Percentiles rank a stretch among this genome's conserved stretches.
These are phyloP conservation scores for Russula emetica DNA, from an alignment of 768 basidiomycete species.

Conservation along the genomic window DNA sequence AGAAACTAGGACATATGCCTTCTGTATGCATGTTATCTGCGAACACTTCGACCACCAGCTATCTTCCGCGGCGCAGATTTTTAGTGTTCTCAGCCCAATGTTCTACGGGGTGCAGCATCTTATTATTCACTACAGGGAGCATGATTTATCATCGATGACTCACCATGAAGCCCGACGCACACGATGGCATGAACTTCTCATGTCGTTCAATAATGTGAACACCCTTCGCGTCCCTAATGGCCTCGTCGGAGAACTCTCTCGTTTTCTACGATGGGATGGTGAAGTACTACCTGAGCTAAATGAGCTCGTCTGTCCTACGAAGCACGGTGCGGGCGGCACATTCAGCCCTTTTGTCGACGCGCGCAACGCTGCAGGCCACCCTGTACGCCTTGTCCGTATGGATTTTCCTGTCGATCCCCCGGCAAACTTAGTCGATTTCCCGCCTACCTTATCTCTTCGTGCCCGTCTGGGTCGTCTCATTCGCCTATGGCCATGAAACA, in stretches of 20 bases:
- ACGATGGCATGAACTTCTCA: conserved; percentile 1
- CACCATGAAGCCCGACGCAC: background rate
- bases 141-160: background rate
- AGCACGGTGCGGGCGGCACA: too few species aligned
- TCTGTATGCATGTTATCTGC: background rate
- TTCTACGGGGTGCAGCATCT: background rate
- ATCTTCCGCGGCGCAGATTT: background rate
- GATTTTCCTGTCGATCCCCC: background rate
- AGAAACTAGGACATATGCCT: background rate
- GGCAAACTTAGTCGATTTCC: background rate
- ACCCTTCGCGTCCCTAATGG: background rate
- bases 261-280: background rate
- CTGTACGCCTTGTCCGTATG: background rate
- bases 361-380: background rate
- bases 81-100: background rate
- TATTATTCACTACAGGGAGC: background rate
- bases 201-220: background rate
- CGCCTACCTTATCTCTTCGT: background rate
- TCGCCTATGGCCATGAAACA: background rate
- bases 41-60: background rate
- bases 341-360: background rate
- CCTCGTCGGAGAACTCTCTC: background rate
- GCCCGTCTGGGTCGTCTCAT: background rate
- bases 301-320: background rate
- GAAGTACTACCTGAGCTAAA: background rate